A percentile compares a stretch with the other conserved stretches of the same genome.
phyloP scores from a whole-genome alignment of 83 land plant species.

The Picea engelmannii region DNA sequence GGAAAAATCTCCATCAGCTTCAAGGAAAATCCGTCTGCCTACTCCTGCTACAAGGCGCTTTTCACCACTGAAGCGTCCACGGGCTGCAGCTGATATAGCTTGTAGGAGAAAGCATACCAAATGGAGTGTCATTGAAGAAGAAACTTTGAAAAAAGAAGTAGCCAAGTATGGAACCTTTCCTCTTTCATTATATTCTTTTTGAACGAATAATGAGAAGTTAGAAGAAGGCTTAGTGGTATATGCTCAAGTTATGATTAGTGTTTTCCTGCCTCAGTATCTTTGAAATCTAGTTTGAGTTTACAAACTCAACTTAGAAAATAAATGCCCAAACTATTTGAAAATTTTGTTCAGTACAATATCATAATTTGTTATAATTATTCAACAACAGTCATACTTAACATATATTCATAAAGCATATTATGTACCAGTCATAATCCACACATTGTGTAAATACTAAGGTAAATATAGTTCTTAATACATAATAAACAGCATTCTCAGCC shows the following conservation, averaged over 20 bases:
- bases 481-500: no score
- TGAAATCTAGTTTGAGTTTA: neutral
- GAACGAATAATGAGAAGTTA: neutral
- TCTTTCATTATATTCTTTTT: neutral
- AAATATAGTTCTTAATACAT: no score
- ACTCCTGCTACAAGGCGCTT: neutral
- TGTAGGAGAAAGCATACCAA: conserved; percentile 6
- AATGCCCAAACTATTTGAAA: no score
- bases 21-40: conserved; percentile 3
- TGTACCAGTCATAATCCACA: no score
- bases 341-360: no score
- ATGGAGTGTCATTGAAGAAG: neutral
- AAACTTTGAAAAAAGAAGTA: conserved; percentile 10
- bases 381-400: no score
- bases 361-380: no score
- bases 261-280: neutral
- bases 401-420: no score
- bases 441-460: no score
- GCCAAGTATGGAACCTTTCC: neutral
- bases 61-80: conserved; percentile 10
- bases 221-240: neutral
- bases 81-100: neutral
- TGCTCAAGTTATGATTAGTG: neutral
- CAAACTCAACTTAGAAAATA: neutral
- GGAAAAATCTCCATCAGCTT: conserved; percentile 6